These are phyloP conservation scores for Physcia stellaris DNA, from an alignment of 495 filamentous ascomycete genomes.

Conservation along the genomic window DNA sequence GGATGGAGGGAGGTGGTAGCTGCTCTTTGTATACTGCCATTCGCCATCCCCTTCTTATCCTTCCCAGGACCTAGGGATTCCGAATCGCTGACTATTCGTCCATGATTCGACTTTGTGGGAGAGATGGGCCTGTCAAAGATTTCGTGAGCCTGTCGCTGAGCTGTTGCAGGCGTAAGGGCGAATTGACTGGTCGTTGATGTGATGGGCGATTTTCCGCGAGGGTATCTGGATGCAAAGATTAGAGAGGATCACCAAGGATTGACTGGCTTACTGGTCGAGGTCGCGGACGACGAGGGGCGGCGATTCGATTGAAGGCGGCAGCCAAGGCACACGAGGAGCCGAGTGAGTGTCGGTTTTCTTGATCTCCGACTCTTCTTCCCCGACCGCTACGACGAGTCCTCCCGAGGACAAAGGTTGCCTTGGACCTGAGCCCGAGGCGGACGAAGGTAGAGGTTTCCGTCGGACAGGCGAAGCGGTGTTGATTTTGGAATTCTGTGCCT, in stretches of 20 bases:
- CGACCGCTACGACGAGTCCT: conserved; percentile 10
- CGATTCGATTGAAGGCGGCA: conserved; percentile 4
- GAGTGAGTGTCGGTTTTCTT: neutral
- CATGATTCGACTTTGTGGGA: conserved; percentile 8
- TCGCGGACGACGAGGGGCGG: conserved; percentile 14
- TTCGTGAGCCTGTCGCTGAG: neutral
- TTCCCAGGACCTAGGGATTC: conserved; percentile 15
- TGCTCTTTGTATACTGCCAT: conserved; percentile 9
- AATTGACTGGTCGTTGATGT: conserved; percentile 6
- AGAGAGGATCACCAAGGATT: neutral
- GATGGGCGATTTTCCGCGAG: conserved; percentile 17
- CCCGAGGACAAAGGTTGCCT: conserved; percentile 10
- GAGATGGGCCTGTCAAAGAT: conserved; percentile 8
- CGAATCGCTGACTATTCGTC: conserved; percentile 17
- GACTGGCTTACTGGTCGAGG: conserved; percentile 15
- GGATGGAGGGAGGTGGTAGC: conserved; percentile 22
- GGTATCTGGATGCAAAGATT: conserved; percentile 16
- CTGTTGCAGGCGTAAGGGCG: neutral
- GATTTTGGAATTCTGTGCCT: conserved; percentile 3
- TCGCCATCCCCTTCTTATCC: conserved; percentile 6
- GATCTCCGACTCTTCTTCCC: conserved; percentile 11
- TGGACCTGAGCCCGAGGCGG: conserved; percentile 8
- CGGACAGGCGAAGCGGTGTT: conserved; percentile 17
- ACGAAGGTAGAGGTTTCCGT: conserved; percentile 22
- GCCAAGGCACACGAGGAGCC: conserved; percentile 4